Percentiles rank a stretch among this genome's conserved stretches.
Conservation (phyloP, 768 basidiomycete species). For the Lactifluus volemus region DNA sequence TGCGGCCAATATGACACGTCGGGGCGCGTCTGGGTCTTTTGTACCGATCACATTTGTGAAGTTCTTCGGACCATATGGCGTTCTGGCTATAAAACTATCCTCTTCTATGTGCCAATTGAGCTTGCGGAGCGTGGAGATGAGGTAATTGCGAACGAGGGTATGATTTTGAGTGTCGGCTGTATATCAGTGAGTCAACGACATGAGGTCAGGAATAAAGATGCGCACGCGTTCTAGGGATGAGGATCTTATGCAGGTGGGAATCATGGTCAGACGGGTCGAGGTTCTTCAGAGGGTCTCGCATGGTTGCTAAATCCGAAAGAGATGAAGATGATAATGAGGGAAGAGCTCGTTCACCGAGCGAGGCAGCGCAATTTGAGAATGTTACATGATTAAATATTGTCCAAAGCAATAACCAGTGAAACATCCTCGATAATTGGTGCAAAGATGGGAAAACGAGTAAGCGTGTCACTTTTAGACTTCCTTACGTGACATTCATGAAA, state of each 20-base stretch:
- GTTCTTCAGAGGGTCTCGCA: conserved; percentile 58
- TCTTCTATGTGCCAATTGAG: conserved; percentile 85
- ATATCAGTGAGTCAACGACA: background rate
- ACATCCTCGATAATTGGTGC: background rate
- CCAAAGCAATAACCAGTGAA: background rate
- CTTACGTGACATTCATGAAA: background rate
- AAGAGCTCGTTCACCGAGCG: conserved; percentile 32
- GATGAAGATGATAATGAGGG: conserved; percentile 40
- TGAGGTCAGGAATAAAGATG: conserved; percentile 19
- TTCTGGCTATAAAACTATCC: conserved; percentile 68
- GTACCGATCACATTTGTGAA: conserved; percentile 95
- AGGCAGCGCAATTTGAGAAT: conserved; percentile 26
- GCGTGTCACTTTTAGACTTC: no score
- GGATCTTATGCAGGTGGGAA: conserved; percentile 73
- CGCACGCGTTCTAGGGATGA: conserved; percentile 79
- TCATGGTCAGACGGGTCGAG: conserved; percentile 55
- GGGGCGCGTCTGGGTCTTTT: conserved; percentile 77
- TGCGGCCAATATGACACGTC: conserved; percentile 81
- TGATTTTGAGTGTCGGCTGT: conserved; percentile 67
- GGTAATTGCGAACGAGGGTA: conserved; percentile 75
- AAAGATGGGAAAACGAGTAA: no score
- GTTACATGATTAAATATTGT: background rate
- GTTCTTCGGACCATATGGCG: conserved; percentile 69
- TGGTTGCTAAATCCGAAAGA: conserved; percentile 40
- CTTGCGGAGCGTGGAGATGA: conserved; percentile 57